Conservation (phyloP, 2,329 filamentous ascomycete species). For the Venturia oleaginea region DNA sequence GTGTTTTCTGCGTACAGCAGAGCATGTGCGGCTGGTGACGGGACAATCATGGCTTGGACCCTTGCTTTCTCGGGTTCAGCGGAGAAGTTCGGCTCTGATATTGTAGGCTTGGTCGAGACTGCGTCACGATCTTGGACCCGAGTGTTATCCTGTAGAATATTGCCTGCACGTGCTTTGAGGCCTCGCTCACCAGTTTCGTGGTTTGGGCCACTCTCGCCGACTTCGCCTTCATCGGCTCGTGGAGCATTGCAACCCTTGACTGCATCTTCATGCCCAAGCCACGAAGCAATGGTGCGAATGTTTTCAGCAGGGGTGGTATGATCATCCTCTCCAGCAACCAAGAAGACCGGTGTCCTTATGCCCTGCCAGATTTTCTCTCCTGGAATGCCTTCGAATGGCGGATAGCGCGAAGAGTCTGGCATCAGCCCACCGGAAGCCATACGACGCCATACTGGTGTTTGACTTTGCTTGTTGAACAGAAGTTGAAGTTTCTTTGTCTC, state of each 20-base stretch:
- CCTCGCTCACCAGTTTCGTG: background rate
- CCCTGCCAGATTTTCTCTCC: slow-evolving; percentile 62
- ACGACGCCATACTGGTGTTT: slow-evolving; percentile 70
- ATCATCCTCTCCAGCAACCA: slow-evolving; percentile 72
- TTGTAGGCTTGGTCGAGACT: background rate
- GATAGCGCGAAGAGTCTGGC: slow-evolving; percentile 46
- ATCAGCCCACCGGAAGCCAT: slow-evolving; percentile 69
- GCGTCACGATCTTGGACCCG: background rate
- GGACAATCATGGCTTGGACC: slow-evolving; percentile 62
- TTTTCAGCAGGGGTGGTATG: slow-evolving; percentile 64
- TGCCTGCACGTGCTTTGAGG: background rate
- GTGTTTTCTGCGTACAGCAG: slow-evolving; percentile 71
- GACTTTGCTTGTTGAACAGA: slow-evolving; percentile 73
- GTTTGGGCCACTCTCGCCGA: background rate
- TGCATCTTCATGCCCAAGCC: slow-evolving; percentile 26
- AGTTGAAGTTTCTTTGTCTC: slow-evolving; percentile 60
- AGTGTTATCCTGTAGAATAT: background rate
- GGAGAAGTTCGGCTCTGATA: slow-evolving; percentile 30
- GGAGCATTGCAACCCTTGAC: background rate
- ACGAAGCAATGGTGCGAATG: slow-evolving; percentile 55
- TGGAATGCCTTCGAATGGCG: slow-evolving; percentile 55
- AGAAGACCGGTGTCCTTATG: slow-evolving; percentile 64
- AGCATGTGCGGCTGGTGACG: slow-evolving; percentile 70
- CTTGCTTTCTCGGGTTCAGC: slow-evolving; percentile 30
- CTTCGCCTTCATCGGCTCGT: background rate